These are phyloP conservation scores for Aegilops tauschii DNA, from an alignment of 176 grass and related monocot species.

Conservation along the genomic window DNA sequence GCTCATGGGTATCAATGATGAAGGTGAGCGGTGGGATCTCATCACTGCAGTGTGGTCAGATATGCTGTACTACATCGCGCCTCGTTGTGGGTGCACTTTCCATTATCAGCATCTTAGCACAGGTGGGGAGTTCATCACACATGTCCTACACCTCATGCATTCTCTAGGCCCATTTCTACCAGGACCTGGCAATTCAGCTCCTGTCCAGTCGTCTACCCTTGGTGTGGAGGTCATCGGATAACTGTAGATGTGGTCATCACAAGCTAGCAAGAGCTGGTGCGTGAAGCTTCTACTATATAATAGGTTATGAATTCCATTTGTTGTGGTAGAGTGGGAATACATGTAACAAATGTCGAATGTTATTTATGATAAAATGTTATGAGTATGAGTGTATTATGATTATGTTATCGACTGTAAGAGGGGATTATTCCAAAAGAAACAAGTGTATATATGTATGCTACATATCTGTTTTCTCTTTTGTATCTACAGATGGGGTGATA, in stretches of 20 bases:
- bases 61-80: neutral
- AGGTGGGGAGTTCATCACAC: conserved; percentile 13
- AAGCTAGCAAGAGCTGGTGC: neutral
- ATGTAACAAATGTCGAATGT: neutral
- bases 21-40: neutral
- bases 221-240: neutral
- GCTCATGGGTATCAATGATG: neutral
- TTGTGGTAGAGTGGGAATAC: neutral
- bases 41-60: neutral
- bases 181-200: neutral
- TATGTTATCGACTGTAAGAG: neutral
- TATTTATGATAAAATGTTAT: neutral
- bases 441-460: neutral
- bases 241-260: neutral
- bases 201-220: neutral
- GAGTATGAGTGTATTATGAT: neutral
- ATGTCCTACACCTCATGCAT: neutral
- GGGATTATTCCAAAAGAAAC: neutral
- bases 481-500: neutral
- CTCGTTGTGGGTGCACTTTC: neutral
- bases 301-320: neutral
- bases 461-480: neutral
- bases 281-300: neutral
- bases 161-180: conserved; percentile 3
- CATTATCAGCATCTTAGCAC: neutral